phyloP scores from a whole-genome alignment of 345 rosid species.

The Arabis hirsuta region DNA sequence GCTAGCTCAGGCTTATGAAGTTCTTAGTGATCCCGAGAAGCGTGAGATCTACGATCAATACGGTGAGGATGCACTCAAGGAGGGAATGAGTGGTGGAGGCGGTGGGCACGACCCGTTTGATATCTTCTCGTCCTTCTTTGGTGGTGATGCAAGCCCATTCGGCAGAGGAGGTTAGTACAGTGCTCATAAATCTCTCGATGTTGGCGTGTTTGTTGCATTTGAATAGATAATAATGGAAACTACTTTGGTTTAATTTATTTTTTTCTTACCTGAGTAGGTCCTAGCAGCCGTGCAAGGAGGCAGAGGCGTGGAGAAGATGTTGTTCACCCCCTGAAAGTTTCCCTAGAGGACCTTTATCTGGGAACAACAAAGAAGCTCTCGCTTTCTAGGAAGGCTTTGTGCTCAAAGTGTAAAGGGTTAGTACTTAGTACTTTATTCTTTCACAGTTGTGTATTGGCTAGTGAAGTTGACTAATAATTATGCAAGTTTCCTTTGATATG shows the following conservation, averaged over 20 bases:
- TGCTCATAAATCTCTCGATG: background rate
- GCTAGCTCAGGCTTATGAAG: conserved; percentile 90
- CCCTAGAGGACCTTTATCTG: conserved; percentile 75
- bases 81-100: conserved; percentile 80
- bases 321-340: conserved; percentile 77
- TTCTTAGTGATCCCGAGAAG: conserved; percentile 85
- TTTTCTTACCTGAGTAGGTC: conserved; percentile 45
- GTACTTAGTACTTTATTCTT: conserved; percentile 20
- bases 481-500: background rate
- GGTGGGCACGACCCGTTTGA: conserved; percentile 81
- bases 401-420: conserved; percentile 87
- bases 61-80: conserved; percentile 96
- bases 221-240: background rate
- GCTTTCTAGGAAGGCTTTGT: conserved; percentile 74
- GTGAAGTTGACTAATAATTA: background rate
- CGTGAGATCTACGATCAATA: conserved; percentile 87
- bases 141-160: conserved; percentile 51
- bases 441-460: background rate
- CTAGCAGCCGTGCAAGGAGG: conserved; percentile 73
- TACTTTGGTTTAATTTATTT: background rate
- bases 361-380: conserved; percentile 89
- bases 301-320: conserved; percentile 95
- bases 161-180: conserved; percentile 41
- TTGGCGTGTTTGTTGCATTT: background rate
- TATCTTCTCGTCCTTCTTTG: conserved; percentile 81